These are phyloP conservation scores for Tylopilus cervinicoccineus DNA, from an alignment of 768 basidiomycete species.

Conservation along the genomic window DNA sequence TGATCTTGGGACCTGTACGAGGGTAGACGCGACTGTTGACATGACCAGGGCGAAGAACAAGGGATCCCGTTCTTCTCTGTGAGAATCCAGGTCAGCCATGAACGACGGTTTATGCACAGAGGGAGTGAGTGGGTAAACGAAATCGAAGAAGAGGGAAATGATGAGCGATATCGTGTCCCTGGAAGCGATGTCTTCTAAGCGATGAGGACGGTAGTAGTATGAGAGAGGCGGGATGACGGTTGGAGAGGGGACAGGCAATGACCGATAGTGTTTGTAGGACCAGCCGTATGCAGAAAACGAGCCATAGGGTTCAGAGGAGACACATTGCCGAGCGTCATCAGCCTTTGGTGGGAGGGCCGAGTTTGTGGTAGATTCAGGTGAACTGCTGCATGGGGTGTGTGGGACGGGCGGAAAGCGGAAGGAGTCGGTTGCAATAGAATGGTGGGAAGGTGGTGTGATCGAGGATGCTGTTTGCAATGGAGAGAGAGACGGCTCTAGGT, in stretches of 20 bases:
- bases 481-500: conserved; percentile 49
- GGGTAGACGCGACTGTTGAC: conserved; percentile 82
- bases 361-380: conserved; percentile 33
- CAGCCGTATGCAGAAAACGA: conserved; percentile 67
- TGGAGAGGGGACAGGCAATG: conserved; percentile 43
- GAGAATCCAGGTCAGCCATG: conserved; percentile 80
- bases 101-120: conserved; percentile 90
- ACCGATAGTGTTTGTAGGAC: conserved; percentile 63
- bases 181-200: conserved; percentile 79
- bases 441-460: conserved; percentile 57
- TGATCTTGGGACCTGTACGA: conserved; percentile 84
- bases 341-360: conserved; percentile 35
- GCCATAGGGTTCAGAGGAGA: conserved; percentile 52
- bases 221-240: conserved; percentile 54
- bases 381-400: conserved; percentile 36
- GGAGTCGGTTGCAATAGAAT: conserved; percentile 67
- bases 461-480: conserved; percentile 38
- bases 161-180: conserved; percentile 78
- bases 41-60: conserved; percentile 90
- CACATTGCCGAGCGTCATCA: conserved; percentile 41
- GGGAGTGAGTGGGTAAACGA: conserved; percentile 87
- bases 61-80: conserved; percentile 81
- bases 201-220: conserved; percentile 67
- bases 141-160: conserved; percentile 88
- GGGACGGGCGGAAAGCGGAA: conserved; percentile 50